A percentile compares a stretch with the other conserved stretches of the same genome.
Evolutionary conservation across 331 rosid genomes (phyloP).

Genomic region (Dryas integrifolia): DNA sequence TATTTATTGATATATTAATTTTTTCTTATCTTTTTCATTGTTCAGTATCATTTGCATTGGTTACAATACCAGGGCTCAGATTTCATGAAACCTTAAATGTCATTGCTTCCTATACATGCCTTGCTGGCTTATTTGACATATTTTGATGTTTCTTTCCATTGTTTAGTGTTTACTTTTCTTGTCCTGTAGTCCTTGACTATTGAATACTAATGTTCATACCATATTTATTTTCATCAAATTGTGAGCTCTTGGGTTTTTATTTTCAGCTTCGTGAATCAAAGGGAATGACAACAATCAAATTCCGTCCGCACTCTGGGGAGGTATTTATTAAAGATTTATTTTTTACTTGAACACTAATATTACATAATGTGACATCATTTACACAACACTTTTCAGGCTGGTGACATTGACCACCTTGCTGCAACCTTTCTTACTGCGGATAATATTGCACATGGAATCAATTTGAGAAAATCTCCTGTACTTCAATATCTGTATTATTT

Average conservation of each 20-base stretch:
- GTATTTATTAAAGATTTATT: slow-evolving; percentile 37
- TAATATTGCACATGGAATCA: slow-evolving; percentile 95
- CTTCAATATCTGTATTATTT: slow-evolving; percentile 91
- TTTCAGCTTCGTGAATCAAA: slow-evolving; percentile 97
- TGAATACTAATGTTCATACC: slow-evolving; percentile 4
- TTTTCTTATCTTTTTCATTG: background rate
- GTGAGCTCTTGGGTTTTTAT: slow-evolving; percentile 27
- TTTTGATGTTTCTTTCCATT: background rate
- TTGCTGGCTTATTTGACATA: background rate
- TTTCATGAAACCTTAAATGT: background rate
- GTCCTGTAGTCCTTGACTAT: background rate
- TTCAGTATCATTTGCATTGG: background rate
- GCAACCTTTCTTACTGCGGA: slow-evolving; percentile 85
- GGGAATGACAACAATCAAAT: slow-evolving; percentile 92
- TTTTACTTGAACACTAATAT: slow-evolving; percentile 15
- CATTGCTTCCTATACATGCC: background rate
- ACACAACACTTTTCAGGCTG: slow-evolving; percentile 62
- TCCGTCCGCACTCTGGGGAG: slow-evolving; percentile 99
- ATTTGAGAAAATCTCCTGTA: slow-evolving; percentile 92
- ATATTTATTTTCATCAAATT: slow-evolving; percentile 18
- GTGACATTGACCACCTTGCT: slow-evolving; percentile 99
- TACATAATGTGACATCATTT: slow-evolving; percentile 23
- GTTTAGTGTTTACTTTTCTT: slow-evolving; percentile 8
- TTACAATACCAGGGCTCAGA: background rate
- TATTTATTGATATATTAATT: background rate